Evolutionary conservation across 805 yeast genomes (phyloP).

Genomic region (Candida piceae): DNA sequence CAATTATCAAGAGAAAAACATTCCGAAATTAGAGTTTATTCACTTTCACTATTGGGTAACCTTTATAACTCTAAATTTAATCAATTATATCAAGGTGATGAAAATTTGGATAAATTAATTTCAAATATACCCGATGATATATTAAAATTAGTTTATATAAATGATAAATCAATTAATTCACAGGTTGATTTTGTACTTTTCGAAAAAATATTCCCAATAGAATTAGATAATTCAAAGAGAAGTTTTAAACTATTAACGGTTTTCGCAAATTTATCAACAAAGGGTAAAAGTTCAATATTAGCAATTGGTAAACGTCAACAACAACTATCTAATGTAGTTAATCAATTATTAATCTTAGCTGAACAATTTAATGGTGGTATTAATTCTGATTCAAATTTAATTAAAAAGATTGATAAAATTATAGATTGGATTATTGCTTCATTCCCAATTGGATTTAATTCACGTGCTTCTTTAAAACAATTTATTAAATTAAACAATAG

Average conservation of each 20-base stretch:
- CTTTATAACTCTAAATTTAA: constrained; percentile 47
- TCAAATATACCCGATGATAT: constrained; percentile 60
- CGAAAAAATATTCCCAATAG: constrained; percentile 57
- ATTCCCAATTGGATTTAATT: constrained; percentile 47
- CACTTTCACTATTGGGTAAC: constrained; percentile 49
- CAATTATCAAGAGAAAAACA: constrained; percentile 72
- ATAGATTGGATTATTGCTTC: constrained; percentile 56
- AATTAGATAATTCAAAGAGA: constrained; percentile 36
- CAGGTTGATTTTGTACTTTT: constrained; percentile 57
- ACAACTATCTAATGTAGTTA: constrained; percentile 48
- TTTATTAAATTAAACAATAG: constrained; percentile 53
- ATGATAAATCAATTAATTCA: constrained; percentile 61
- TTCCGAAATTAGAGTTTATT: constrained; percentile 54
- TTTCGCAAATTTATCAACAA: constrained; percentile 44
- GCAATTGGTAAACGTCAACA: constrained; percentile 70
- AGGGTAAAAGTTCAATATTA: constrained; percentile 56
- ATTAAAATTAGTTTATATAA: constrained; percentile 65
- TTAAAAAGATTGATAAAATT: constrained; percentile 45
- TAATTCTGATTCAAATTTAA: constrained; percentile 7
- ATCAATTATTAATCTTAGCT: constrained; percentile 43
- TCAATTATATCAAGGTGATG: constrained; percentile 21
- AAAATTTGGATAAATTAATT: constrained; percentile 29
- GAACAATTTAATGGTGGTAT: constrained; percentile 38
- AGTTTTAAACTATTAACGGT: constrained; percentile 50
- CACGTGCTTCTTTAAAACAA: constrained; percentile 45